Conservation (phyloP, 2,329 filamentous ascomycete species). For the Ophiostoma fasciatum region DNA sequence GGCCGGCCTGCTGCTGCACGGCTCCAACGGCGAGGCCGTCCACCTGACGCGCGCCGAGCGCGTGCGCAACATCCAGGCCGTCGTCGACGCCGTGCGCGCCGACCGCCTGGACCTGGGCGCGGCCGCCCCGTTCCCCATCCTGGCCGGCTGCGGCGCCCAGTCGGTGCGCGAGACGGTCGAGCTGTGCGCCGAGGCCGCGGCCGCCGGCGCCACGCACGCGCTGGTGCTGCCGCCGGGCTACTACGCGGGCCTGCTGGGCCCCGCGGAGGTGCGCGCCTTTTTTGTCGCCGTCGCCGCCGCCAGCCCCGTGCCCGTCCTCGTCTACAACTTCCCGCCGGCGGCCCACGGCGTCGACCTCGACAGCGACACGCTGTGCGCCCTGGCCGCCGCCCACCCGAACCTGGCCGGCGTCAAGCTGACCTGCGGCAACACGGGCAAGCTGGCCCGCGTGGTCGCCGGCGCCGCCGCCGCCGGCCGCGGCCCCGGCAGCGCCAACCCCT, state of each 20-base stretch:
- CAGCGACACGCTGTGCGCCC: slow-evolving; percentile 38
- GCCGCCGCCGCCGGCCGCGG: slow-evolving; percentile 14
- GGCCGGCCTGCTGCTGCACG: slow-evolving; percentile 47
- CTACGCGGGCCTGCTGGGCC: slow-evolving; percentile 46
- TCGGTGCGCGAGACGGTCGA: slow-evolving; percentile 53
- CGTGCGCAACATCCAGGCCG: slow-evolving; percentile 43
- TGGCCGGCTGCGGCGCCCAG: slow-evolving; percentile 55
- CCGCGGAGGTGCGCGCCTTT: slow-evolving; percentile 41
- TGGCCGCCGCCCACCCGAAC: slow-evolving; percentile 37
- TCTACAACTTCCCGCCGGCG: slow-evolving; percentile 50
- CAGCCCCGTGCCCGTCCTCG: slow-evolving; percentile 42
- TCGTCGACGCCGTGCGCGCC: slow-evolving; percentile 43
- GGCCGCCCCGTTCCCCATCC: slow-evolving; percentile 36
- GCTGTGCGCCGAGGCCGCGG: slow-evolving; percentile 48
- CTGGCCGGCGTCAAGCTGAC: slow-evolving; percentile 50
- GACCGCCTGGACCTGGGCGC: slow-evolving; percentile 23
- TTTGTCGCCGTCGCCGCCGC: slow-evolving; percentile 46
- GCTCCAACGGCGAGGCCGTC: slow-evolving; percentile 59
- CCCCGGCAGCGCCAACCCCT: slow-evolving; percentile 19
- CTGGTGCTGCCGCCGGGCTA: slow-evolving; percentile 56
- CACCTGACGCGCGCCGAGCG: slow-evolving; percentile 54
- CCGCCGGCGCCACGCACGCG: slow-evolving; percentile 50
- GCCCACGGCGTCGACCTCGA: slow-evolving; percentile 41
- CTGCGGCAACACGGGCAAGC: slow-evolving; percentile 49
- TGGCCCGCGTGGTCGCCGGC: slow-evolving; percentile 33